phyloP scores from a whole-genome alignment of 2,329 filamentous ascomycete genomes.

The Orbilia javanica region DNA sequence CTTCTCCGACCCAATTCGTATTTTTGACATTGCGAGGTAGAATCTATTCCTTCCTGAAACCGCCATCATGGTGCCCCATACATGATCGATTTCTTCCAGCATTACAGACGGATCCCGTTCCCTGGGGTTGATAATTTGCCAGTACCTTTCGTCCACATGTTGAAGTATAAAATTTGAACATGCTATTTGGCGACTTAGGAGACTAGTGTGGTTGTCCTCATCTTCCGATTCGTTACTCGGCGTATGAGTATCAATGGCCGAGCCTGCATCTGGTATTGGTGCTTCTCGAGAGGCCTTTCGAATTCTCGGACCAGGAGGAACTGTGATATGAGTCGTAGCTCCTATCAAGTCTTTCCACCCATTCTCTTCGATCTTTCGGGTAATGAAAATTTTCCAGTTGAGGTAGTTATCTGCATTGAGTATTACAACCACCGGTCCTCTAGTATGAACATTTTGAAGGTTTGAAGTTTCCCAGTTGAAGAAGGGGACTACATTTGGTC shows the following conservation, averaged over 20 bases:
- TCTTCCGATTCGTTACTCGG: too few relatives aligned
- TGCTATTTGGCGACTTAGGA: background rate
- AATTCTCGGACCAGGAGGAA: background rate
- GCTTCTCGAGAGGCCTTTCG: background rate
- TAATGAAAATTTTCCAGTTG: conserved; percentile 31
- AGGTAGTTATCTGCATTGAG: conserved; percentile 22
- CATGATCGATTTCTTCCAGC: background rate
- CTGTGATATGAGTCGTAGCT: background rate
- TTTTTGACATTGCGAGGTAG: too few relatives aligned
- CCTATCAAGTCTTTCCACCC: background rate
- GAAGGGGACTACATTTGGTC: background rate
- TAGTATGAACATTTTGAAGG: background rate
- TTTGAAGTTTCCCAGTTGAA: background rate
- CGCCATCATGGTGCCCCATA: too few relatives aligned
- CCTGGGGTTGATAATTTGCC: background rate
- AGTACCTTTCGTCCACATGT: background rate
- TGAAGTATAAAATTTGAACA: background rate
- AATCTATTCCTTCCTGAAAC: too few relatives aligned
- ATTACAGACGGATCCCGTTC: background rate
- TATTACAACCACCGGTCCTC: background rate
- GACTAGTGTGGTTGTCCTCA: background rate
- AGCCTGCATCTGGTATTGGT: too few relatives aligned
- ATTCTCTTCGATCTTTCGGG: conserved; percentile 9
- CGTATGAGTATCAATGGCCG: too few relatives aligned
- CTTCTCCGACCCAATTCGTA: too few relatives aligned